A percentile compares a stretch with the other conserved stretches of the same genome.
These are phyloP conservation scores for Auricularia sp. DNA, from an alignment of 768 basidiomycete species.

Conservation along the genomic window DNA sequence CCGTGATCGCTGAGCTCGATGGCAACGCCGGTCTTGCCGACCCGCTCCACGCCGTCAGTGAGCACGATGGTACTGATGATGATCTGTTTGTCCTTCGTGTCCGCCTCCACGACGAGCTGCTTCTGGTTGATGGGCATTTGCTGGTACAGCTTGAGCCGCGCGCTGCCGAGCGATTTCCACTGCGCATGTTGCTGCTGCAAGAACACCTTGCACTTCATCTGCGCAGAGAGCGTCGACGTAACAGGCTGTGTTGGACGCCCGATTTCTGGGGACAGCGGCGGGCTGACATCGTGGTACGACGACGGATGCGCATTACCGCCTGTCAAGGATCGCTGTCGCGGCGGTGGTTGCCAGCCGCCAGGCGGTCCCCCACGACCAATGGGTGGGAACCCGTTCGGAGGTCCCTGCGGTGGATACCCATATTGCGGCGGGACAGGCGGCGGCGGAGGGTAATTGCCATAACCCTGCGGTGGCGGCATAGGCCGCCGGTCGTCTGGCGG, in stretches of 20 bases:
- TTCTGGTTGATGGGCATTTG: constrained; percentile 84
- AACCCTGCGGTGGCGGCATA: background rate
- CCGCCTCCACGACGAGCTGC: constrained; percentile 90
- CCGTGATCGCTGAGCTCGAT: constrained; percentile 91
- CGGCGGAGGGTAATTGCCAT: background rate
- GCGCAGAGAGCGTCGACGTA: constrained; percentile 67
- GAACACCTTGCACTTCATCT: constrained; percentile 98
- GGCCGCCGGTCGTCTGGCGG: background rate
- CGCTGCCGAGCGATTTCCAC: constrained; percentile 91
- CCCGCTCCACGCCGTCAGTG: constrained; percentile 92
- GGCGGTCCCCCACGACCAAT: background rate
- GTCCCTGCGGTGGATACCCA: background rate
- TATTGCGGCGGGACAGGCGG: constrained; percentile 4
- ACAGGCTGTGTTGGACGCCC: constrained; percentile 54
- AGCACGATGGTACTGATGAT: constrained; percentile 93
- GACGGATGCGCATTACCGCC: background rate
- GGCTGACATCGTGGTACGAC: constrained; percentile 41
- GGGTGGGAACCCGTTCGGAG: background rate
- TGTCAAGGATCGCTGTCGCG: constrained; percentile 1
- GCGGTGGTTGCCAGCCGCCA: constrained; percentile 2
- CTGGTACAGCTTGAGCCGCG: constrained; percentile 77
- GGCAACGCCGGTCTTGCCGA: constrained; percentile 97
- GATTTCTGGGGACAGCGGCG: constrained; percentile 66
- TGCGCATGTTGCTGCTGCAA: constrained; percentile 92
- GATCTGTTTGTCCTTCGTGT: constrained; percentile 62